Evolutionary conservation across 306 rosid species (phyloP).

Genomic region (Rubus parviflorus): DNA sequence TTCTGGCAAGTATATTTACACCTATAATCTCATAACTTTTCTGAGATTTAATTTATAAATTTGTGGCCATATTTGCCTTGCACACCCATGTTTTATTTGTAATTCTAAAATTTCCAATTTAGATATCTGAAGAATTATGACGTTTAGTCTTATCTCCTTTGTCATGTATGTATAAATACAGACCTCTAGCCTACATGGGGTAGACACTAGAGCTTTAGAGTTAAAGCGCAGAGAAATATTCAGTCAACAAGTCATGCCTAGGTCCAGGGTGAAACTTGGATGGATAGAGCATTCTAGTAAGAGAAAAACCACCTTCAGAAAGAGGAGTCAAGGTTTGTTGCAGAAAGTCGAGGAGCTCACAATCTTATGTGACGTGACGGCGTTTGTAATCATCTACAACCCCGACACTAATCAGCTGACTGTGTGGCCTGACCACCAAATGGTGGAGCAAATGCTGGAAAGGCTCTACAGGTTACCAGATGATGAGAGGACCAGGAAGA

Average conservation of each 20-base stretch:
- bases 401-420: slow-evolving; percentile 14
- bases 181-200: too few relatives aligned
- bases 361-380: slow-evolving; percentile 36
- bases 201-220: too few relatives aligned
- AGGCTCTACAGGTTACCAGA: not conserved
- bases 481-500: not conserved
- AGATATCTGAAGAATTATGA: too few relatives aligned
- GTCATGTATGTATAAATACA: too few relatives aligned
- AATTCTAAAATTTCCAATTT: too few relatives aligned
- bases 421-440: slow-evolving; percentile 34
- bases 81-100: too few relatives aligned
- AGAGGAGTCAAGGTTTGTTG: slow-evolving; percentile 32
- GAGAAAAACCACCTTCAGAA: slow-evolving; percentile 40
- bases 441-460: not conserved
- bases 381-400: slow-evolving; percentile 24
- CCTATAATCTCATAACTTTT: too few relatives aligned
- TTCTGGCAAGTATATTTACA: too few relatives aligned
- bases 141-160: too few relatives aligned
- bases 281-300: slow-evolving; percentile 36
- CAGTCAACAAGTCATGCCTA: slow-evolving; percentile 21
- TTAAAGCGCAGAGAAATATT: too few relatives aligned
- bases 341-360: slow-evolving; percentile 39
- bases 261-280: slow-evolving; percentile 32
- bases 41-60: too few relatives aligned
- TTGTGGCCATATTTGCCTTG: too few relatives aligned